These are phyloP conservation scores for Ceratobasidium sp. DNA, from an alignment of 1,284 basidiomycete species.

Conservation along the genomic window DNA sequence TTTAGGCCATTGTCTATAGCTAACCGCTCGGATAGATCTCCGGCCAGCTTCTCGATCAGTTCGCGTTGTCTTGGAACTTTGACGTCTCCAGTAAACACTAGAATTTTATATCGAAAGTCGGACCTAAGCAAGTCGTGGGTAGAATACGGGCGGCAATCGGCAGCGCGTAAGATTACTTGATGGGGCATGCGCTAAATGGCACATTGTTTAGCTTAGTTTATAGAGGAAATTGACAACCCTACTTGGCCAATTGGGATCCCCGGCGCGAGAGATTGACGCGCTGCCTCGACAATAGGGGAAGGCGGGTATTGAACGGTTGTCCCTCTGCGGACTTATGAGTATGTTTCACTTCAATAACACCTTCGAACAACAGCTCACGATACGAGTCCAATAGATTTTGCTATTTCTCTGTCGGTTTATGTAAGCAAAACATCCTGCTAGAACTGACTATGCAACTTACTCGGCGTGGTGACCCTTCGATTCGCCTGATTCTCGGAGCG, in stretches of 20 bases:
- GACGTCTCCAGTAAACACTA: slow-evolving; percentile 75
- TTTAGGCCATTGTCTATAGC: slow-evolving; percentile 55
- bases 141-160: slow-evolving; percentile 72
- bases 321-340: slow-evolving; percentile 55
- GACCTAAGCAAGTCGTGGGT: slow-evolving; percentile 78
- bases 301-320: slow-evolving; percentile 73
- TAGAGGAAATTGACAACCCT: background rate
- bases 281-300: slow-evolving; percentile 65
- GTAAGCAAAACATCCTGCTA: background rate
- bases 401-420: slow-evolving; percentile 7
- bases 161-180: slow-evolving; percentile 71
- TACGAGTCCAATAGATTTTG: background rate
- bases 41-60: slow-evolving; percentile 56
- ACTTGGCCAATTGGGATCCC: slow-evolving; percentile 66
- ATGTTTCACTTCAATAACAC: background rate
- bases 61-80: slow-evolving; percentile 57
- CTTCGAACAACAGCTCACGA: background rate
- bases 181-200: slow-evolving; percentile 66
- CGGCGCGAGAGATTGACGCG: slow-evolving; percentile 63
- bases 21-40: slow-evolving; percentile 53
- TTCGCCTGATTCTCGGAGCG: slow-evolving; percentile 2
- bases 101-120: slow-evolving; percentile 77
- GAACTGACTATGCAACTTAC: background rate
- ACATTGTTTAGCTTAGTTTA: background rate
- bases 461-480: slow-evolving; percentile 17